Evolutionary conservation across 2,329 filamentous ascomycete species (phyloP), one percentile per base, ranked within the genome.

Genomic region (Cladosporium sp.): DNA sequence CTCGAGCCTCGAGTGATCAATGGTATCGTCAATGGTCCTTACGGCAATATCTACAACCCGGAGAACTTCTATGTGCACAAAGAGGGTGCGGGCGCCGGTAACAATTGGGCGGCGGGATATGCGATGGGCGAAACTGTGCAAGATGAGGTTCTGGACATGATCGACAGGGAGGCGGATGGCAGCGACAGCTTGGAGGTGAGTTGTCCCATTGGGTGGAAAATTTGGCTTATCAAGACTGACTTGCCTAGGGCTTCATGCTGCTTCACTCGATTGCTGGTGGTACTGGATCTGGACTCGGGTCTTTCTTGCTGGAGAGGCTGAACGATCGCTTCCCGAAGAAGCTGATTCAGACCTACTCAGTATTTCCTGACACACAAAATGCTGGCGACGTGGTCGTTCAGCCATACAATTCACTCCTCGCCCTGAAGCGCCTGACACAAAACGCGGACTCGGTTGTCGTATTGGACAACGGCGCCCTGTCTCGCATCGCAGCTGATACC

Each of bases 241-340:
- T 30, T 18, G 14, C 8, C 4, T 18, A 64, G 61, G 95, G 95
- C 47, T 99, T 99, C 82, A 99, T 99, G 95, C 88, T 99, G 79
- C 85, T 99, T 70, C 95, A 99, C 78, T 98, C 95, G 3, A 99
- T 99, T 75, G 96, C 95, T 52, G 95, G 95, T 68, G 95, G 95
- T 66, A 99, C 95, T 21, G 95, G 95, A 10, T 97, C 93, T 26
- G 95, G 95, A n/a, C 81, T 99, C 55, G 95, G 95, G 28, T 97
- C 93, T 32, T 99, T 96, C 76, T 86, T 99, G 68, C 87, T 99
- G 21, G 96, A 99, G 80, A 87, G 93, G 70, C 88, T 99, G 78
- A 99, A 99, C 78, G 95, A 99, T 79, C 87, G 93, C 59, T 99
- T 98, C 73, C 95, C 96, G 41, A 99, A 99, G 82, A 99, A 99